Percentiles rank a stretch among this genome's conserved stretches.
These are phyloP conservation scores for Fusarium sp. DNA, from an alignment of 2,329 filamentous ascomycete species.

Conservation along the genomic window DNA sequence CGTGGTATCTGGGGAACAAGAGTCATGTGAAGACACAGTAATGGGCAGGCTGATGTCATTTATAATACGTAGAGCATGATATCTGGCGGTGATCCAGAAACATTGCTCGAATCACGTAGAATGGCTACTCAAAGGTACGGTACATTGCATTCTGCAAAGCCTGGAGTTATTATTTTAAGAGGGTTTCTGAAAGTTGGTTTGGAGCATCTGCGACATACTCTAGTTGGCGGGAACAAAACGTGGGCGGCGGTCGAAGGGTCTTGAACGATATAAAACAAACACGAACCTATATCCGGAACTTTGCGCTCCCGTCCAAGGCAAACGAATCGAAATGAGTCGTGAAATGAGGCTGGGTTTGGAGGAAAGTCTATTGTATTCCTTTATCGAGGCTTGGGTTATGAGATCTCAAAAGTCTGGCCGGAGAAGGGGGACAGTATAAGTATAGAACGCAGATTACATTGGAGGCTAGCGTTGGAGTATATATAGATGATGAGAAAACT, in stretches of 20 bases:
- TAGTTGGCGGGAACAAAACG: slow-evolving; percentile 39
- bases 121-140: slow-evolving; percentile 39
- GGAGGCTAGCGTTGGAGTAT: slow-evolving; percentile 11
- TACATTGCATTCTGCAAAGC: slow-evolving; percentile 46
- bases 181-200: slow-evolving; percentile 33
- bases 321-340: neutral
- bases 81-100: slow-evolving; percentile 13
- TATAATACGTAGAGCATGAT: slow-evolving; percentile 13
- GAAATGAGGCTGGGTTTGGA: neutral
- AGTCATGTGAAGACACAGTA: slow-evolving; percentile 46
- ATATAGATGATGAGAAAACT: slow-evolving; percentile 22
- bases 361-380: neutral
- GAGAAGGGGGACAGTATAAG: neutral
- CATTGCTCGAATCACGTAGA: slow-evolving; percentile 42
- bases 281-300: slow-evolving; percentile 31
- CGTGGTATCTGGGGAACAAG: slow-evolving; percentile 83
- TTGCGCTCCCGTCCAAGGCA: slow-evolving; percentile 2
- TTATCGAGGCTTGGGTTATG: neutral
- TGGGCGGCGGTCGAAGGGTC: slow-evolving; percentile 18
- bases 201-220: slow-evolving; percentile 40
- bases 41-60: slow-evolving; percentile 35
- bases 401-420: slow-evolving; percentile 1
- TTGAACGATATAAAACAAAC: slow-evolving; percentile 33
- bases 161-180: slow-evolving; percentile 42
- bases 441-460: slow-evolving; percentile 13